phyloP scores from a whole-genome alignment of 2,329 filamentous ascomycete genomes.

The Sporothrix protearum region DNA sequence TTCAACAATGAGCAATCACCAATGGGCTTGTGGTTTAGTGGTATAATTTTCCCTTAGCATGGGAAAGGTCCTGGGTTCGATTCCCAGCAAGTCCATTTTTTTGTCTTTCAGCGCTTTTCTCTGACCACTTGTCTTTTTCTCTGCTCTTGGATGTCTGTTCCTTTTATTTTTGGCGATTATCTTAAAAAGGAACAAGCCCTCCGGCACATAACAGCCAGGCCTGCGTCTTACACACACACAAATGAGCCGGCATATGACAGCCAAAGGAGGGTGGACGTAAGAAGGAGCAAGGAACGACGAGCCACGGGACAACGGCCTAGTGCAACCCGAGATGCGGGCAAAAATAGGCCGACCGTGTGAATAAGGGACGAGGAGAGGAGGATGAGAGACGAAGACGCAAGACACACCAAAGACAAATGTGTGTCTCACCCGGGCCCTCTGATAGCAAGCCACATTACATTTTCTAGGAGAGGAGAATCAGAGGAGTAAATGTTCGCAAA shows the following conservation, averaged over 20 bases:
- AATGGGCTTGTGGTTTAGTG: no score
- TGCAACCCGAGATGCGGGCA: not conserved
- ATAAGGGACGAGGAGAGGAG: not conserved
- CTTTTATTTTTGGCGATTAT: no score
- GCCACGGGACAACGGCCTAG: constrained; percentile 10
- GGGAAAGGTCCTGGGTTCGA: not conserved
- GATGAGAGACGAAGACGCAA: not conserved
- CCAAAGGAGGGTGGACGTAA: not conserved
- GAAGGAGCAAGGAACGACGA: not conserved
- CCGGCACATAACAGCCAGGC: not conserved
- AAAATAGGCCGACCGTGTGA: not conserved
- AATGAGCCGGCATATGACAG: not conserved
- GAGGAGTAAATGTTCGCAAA: not conserved
- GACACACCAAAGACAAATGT: not conserved
- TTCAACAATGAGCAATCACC: no score
- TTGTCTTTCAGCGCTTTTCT: no score
- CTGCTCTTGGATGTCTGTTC: no score
- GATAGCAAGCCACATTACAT: not conserved
- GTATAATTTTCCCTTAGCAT: not conserved
- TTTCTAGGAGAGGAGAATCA: not conserved
- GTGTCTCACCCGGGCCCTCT: not conserved
- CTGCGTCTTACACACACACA: not conserved
- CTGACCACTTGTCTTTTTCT: no score
- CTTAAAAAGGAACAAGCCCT: not conserved
- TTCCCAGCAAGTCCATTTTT: not conserved